phyloP scores from a whole-genome alignment of 2,329 filamentous ascomycete species.

The Penicillium sp. region DNA sequence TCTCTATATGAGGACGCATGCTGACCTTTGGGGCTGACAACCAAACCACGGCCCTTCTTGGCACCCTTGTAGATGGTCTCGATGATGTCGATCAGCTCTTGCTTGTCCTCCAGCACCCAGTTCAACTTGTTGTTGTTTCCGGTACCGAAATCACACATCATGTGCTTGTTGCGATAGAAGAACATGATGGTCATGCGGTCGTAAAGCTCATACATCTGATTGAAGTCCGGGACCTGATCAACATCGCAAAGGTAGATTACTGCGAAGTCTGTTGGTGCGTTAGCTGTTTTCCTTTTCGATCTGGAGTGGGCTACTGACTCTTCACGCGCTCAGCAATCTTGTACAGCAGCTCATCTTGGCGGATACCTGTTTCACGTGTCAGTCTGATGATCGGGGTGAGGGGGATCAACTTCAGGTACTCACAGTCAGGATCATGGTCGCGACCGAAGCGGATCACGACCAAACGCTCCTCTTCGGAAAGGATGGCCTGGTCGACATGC shows the following conservation, averaged over 20 bases:
- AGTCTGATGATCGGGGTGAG: conserved; percentile 13
- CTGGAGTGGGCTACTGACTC: conserved; percentile 57
- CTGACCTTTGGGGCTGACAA: conserved; percentile 87
- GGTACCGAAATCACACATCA: conserved; percentile 88
- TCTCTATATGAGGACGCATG: background rate
- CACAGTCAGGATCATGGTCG: conserved; percentile 75
- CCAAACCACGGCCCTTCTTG: conserved; percentile 94
- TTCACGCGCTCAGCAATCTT: conserved; percentile 91
- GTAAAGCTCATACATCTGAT: conserved; percentile 91
- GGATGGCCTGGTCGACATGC: conserved; percentile 98
- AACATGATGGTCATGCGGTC: conserved; percentile 84
- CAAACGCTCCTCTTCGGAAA: conserved; percentile 85
- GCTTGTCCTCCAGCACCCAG: conserved; percentile 95
- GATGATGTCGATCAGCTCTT: conserved; percentile 97
- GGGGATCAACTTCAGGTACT: conserved; percentile 10
- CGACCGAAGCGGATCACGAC: conserved; percentile 84
- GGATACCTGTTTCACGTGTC: conserved; percentile 53
- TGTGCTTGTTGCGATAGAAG: conserved; percentile 82
- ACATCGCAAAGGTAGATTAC: conserved; percentile 89
- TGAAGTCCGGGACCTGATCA: conserved; percentile 88
- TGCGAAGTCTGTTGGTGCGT: conserved; percentile 37
- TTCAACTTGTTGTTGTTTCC: conserved; percentile 99
- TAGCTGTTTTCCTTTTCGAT: background rate
- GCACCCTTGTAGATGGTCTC: conserved; percentile 98
- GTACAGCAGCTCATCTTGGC: conserved; percentile 91